Evolutionary conservation across 2,329 filamentous ascomycete species (phyloP), one percentile per base, ranked within the genome.

Genomic region (Penicillium sp.): DNA sequence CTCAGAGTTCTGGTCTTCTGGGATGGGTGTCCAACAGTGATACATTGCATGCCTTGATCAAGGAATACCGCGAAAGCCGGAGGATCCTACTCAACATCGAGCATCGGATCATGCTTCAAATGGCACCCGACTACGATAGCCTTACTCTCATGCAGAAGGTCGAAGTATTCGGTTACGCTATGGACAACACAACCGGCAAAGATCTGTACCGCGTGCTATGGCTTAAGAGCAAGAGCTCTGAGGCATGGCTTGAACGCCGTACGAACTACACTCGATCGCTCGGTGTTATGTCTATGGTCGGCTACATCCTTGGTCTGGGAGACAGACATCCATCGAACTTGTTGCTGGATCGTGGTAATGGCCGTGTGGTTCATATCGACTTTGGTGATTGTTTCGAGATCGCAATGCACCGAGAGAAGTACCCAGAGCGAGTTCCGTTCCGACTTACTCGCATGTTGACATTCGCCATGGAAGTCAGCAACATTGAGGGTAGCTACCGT

Each of bases 201-300:
- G 94, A 99, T 77, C 81, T 99, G 26, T 99, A 99, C 76, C 90
- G 94, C 37, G 93, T 99, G 2, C 80, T 99, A 35, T 99, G 95
- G 94, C 83, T 99, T 65, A 99, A 99, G 84, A 96, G 91, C 70
- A 97, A 97, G 81, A 96, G 90, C 59, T 97, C 93, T 0, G 94
- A 99, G 74, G 89, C 93, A 2, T 99, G 94, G 94, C 86, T 99
- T 34, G 94, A 97, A 74, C 85, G 94, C 42, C 89, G 94, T 51
- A 99, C 95, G n/a, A 99, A 96, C 72, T 99, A 99, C 77, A 99
- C 94, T 18, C 89, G 94, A 56, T 97, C 93, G 1, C 82, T 99
- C 2, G 94, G 91, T 66, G 94, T 99, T 68, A 99, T 99, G 94
- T 97, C 92, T n/a, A 99, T 99, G 92, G 94, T 97, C n/a, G 94